Evolutionary conservation across 164 flowering plant genomes (phyloP), one percentile per base, ranked within the genome.

Genomic region (Stephania yunnanensis): DNA sequence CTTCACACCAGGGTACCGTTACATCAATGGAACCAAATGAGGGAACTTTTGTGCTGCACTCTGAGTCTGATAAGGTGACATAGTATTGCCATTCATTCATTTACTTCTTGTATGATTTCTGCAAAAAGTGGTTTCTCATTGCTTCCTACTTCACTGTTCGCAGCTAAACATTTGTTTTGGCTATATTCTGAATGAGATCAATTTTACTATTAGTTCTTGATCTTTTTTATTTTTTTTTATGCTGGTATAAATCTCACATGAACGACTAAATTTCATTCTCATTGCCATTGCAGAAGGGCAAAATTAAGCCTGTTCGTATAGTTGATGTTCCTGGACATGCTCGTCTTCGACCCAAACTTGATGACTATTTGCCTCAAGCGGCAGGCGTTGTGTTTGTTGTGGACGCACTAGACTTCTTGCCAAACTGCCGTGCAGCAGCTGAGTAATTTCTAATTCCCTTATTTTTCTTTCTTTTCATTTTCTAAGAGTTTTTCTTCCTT

Each of bases 1-100:
- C 97, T 70, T 80, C 90, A 6, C 99, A 95, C 85, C 94, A 84
- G 74, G 97, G 98, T 36, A 91, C 97, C 75, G 99, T 95, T 46
- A 95, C 97, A 70, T 95, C 99, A 48, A 95, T 95, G 99, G 99
- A 95, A 52, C 93, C 97, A 77, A 93, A 95, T 77, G 97, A 91
- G 80, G 97, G 86, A 55, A 89, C 82, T 67, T 95, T 95, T 81
- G 80, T 89, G 66, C 87, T 92, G 42, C 90, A 93, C 81, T 86
- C 97, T 73, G 99, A 93, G 77, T 79, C 78, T 13, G 20, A 74
- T 3, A 89, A 91, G 97, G 98, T 95, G 80, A 72, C 68, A 20
- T 74, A 71, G 19, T 67, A 75, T 58, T 58, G 19, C 64, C 17
- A 42, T 70, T 29, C 13, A 45, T 44, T 52, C 25, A 13, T 70